These are phyloP conservation scores for Capsella rubella DNA, from an alignment of 441 rosid genomes.

Conservation along the genomic window DNA sequence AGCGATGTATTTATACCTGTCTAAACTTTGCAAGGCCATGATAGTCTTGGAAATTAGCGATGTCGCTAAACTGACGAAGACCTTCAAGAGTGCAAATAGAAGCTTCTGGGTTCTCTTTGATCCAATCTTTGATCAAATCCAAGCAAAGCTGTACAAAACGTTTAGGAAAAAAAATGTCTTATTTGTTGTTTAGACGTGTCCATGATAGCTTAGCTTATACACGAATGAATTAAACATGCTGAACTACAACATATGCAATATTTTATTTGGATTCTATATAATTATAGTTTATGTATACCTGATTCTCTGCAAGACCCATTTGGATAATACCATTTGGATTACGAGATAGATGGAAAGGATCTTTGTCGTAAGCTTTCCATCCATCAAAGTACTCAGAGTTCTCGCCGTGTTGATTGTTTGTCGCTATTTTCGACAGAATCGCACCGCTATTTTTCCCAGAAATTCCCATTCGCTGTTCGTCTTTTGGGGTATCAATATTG, in stretches of 20 bases:
- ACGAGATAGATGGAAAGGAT: slow-evolving; percentile 58
- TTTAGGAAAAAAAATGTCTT: background rate
- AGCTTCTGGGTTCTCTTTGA: slow-evolving; percentile 54
- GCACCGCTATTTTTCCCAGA: slow-evolving; percentile 28
- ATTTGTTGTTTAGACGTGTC: background rate
- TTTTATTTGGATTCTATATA: background rate
- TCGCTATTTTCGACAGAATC: slow-evolving; percentile 57
- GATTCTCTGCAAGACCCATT: slow-evolving; percentile 80
- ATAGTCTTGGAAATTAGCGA: slow-evolving; percentile 67
- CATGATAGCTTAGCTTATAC: background rate
- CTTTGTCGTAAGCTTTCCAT: slow-evolving; percentile 64
- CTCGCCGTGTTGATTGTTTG: slow-evolving; percentile 59
- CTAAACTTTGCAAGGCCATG: slow-evolving; percentile 62
- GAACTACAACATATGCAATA: background rate
- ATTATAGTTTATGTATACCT: slow-evolving; percentile 42
- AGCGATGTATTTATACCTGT: slow-evolving; percentile 44
- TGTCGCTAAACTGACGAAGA: slow-evolving; percentile 53
- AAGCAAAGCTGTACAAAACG: slow-evolving; percentile 53
- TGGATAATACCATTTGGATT: slow-evolving; percentile 69
- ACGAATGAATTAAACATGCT: background rate
- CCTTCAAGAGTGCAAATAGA: slow-evolving; percentile 67
- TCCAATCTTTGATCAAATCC: slow-evolving; percentile 60
- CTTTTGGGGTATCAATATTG: slow-evolving; percentile 18
- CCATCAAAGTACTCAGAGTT: slow-evolving; percentile 69
- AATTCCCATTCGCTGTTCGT: slow-evolving; percentile 29